Percentiles rank a stretch among this genome's conserved stretches.
phyloP scores from a whole-genome alignment of 371 early-diverging fungal species.

The Funneliformis caledonium region DNA sequence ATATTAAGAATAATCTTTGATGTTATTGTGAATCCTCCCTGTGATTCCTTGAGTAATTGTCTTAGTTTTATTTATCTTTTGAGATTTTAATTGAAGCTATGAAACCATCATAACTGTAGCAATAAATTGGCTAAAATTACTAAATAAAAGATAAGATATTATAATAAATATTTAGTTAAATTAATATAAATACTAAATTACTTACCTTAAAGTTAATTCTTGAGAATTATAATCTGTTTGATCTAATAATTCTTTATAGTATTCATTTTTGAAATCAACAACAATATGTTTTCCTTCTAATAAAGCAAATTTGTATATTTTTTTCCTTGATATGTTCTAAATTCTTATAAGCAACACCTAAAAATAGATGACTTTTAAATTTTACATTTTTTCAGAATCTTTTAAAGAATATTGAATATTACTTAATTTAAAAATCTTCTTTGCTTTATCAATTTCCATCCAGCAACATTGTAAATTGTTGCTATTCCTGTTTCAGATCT shows the following conservation, averaged over 20 bases:
- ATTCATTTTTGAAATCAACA: background rate
- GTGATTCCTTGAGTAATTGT: no score
- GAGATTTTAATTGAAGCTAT: no score
- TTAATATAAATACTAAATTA: no score
- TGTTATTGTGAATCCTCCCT: no score
- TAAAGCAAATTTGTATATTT: constrained; percentile 5
- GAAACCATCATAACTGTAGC: no score
- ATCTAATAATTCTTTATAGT: background rate
- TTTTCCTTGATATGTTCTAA: constrained; percentile 29
- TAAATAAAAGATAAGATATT: no score
- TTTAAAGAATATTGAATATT: constrained; percentile 2
- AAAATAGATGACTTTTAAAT: background rate
- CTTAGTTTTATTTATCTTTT: no score
- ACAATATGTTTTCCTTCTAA: background rate
- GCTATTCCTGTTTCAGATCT: background rate
- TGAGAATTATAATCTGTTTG: background rate
- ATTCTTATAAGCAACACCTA: background rate
- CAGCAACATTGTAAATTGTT: background rate
- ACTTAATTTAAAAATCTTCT: background rate
- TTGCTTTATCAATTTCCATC: background rate
- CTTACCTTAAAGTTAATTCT: background rate
- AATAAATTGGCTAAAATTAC: no score
- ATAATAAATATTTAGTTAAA: no score
- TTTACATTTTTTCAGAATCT: background rate
- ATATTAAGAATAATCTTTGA: no score